These are phyloP conservation scores for Gorgonomyces haynaldii DNA, from an alignment of 192 early-diverging fungal genomes.

Conservation along the genomic window DNA sequence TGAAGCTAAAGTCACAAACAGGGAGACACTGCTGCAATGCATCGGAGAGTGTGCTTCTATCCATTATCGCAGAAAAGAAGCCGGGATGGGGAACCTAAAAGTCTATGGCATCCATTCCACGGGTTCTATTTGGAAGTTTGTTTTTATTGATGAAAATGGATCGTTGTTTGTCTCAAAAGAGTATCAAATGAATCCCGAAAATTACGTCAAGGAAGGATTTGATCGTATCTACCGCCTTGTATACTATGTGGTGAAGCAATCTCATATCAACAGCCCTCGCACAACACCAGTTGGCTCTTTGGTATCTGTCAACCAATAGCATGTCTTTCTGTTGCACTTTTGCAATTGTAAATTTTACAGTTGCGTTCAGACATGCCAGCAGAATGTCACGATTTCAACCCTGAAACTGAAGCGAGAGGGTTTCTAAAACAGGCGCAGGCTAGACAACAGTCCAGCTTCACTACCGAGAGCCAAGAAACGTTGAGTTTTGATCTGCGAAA, in stretches of 20 bases:
- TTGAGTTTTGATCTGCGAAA: no score
- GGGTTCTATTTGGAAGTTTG: slow-evolving; percentile 2
- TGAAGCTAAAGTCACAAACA: neutral
- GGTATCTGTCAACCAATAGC: no score
- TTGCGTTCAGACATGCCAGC: neutral
- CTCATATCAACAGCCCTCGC: slow-evolving; percentile 1
- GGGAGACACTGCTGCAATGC: neutral
- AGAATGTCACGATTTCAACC: no score
- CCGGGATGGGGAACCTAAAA: neutral
- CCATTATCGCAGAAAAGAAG: neutral
- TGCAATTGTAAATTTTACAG: neutral
- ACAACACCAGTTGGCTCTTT: neutral
- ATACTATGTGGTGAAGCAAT: slow-evolving; percentile 1
- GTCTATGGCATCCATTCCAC: slow-evolving; percentile 2
- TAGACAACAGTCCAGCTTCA: no score
- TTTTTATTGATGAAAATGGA: neutral
- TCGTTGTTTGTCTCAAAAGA: neutral
- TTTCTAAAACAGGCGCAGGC: no score
- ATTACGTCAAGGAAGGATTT: slow-evolving; percentile 5
- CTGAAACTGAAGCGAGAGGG: no score
- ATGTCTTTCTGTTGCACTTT: neutral
- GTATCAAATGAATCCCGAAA: neutral
- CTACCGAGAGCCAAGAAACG: no score
- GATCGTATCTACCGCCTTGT: slow-evolving; percentile 3
- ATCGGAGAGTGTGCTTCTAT: slow-evolving; percentile 3